A percentile compares a stretch with the other conserved stretches of the same genome.
phyloP scores from a whole-genome alignment of 2,329 filamentous ascomycete genomes.

The Fusarium oxysporum region DNA sequence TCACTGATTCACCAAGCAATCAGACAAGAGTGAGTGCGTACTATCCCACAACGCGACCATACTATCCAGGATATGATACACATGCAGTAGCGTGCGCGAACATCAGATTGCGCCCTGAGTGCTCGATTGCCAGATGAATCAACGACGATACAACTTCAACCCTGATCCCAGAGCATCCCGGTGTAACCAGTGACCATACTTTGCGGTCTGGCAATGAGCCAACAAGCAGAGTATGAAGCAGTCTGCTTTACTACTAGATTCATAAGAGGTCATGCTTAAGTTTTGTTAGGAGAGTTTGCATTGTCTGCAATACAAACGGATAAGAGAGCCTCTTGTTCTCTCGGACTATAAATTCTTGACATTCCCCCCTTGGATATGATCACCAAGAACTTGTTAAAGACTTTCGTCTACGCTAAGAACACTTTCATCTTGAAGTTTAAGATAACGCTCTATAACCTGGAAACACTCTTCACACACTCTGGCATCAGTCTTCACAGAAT shows the following conservation, averaged over 20 bases:
- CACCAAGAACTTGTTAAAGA: background rate
- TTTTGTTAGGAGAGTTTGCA: background rate
- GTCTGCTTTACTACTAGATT: background rate
- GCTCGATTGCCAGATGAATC: conserved; percentile 1
- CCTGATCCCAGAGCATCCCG: conserved; percentile 1
- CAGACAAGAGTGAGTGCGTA: background rate
- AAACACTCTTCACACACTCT: background rate
- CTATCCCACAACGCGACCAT: background rate
- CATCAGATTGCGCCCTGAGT: background rate
- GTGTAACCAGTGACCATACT: conserved; percentile 1
- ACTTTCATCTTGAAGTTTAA: background rate
- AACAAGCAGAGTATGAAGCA: conserved; percentile 7
- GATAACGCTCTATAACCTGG: background rate
- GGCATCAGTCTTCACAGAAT: background rate
- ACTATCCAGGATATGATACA: background rate
- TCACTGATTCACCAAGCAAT: background rate
- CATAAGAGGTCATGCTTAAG: background rate
- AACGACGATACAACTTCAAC: conserved; percentile 1
- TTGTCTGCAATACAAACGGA: background rate
- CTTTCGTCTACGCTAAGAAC: background rate
- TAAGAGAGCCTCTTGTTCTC: background rate
- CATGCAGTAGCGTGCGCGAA: background rate
- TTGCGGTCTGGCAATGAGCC: background rate
- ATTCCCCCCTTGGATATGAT: background rate
- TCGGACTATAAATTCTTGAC: conserved; percentile 1